Conservation (phyloP, 129 eudicot genomes). For the Escallonia herrerae region DNA sequence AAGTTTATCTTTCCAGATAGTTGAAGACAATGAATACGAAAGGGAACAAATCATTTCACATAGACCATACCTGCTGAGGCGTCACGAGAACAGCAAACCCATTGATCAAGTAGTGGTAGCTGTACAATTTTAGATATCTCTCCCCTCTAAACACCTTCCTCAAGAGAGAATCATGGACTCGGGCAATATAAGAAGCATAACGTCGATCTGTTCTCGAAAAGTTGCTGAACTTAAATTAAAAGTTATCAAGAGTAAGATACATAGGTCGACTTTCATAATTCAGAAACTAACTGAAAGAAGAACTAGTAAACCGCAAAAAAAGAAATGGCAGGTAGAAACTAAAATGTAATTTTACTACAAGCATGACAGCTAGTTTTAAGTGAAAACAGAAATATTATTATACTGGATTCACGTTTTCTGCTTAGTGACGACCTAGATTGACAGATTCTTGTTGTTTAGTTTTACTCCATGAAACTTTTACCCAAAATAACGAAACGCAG, state of each 20-base stretch:
- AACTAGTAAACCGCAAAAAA: not conserved
- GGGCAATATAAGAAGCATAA: constrained; percentile 36
- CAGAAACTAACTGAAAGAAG: not conserved
- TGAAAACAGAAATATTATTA: not conserved
- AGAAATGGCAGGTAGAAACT: no score
- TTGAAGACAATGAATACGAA: not conserved
- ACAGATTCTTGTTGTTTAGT: no score
- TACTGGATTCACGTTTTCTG: no score
- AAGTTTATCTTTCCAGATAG: no score
- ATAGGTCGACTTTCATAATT: not conserved
- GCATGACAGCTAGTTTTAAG: not conserved
- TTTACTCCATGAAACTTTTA: no score
- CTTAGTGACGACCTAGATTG: no score
- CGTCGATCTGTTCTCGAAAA: constrained; percentile 30
- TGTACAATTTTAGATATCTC: constrained; percentile 73
- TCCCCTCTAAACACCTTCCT: constrained; percentile 69
- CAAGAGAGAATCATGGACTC: constrained; percentile 70
- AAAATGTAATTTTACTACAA: not conserved
- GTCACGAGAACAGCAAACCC: constrained; percentile 95
- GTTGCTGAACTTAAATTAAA: constrained; percentile 35
- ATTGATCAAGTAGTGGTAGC: constrained; percentile 85
- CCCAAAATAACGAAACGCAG: no score
- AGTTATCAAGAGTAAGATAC: constrained; percentile 4
- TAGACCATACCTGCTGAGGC: constrained; percentile 64
- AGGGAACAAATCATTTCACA: not conserved